Base-by-base conservation (phyloP, 208 protist species). In the Crithidia sp. region DNA sequence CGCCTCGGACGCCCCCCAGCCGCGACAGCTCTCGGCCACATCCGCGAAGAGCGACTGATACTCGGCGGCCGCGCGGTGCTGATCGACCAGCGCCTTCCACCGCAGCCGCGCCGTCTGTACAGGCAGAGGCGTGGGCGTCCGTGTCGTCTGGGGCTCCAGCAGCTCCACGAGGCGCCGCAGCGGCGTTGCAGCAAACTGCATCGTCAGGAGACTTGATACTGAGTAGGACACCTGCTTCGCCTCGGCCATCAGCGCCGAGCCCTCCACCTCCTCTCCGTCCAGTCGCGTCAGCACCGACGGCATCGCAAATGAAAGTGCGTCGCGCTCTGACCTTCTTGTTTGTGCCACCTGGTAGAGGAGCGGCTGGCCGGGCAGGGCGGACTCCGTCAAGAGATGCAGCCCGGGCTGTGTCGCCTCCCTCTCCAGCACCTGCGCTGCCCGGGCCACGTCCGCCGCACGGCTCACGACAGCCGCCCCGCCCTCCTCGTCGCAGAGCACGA, bases 331-430 rank as follows among this genome's bases (percentile, higher is more conserved):
- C 61, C 71, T 80, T 28, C 76, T 50, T 10, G 59, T 74, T 36
- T 72, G 67, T 17, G 58, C 60, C 54, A 74, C 74, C 37, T 71
- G 13, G 67, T 83, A 94, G 0, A 79, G 62, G 3, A 74, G n/a
- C 52, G 87, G 60, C 12, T 63, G 28, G 3, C 86, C 87, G 5
- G 81, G 77, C 56, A 94, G 53, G 10, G 63, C 57, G 57, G 88
- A 83, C 68, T 80, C 63, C 44, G 65, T 76, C 58, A 96, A 67
- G 5, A 84, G 69, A 58, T 96, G 85, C 41, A 96, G 67, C 13
- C 92, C 92, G 12, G 89, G 69, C 43, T 85, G 75, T 6, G 62
- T 58, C 6, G 54, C 52, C 69, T 93, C 89, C 6, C 61, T 47
- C 19, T 70, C 36, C 44, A 96, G 50, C 12, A 94, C 76, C 16